A percentile compares a stretch with the other conserved stretches of the same genome.
Conservation (phyloP, 2,329 filamentous ascomycete genomes). For the Aspergillus versicolor region DNA sequence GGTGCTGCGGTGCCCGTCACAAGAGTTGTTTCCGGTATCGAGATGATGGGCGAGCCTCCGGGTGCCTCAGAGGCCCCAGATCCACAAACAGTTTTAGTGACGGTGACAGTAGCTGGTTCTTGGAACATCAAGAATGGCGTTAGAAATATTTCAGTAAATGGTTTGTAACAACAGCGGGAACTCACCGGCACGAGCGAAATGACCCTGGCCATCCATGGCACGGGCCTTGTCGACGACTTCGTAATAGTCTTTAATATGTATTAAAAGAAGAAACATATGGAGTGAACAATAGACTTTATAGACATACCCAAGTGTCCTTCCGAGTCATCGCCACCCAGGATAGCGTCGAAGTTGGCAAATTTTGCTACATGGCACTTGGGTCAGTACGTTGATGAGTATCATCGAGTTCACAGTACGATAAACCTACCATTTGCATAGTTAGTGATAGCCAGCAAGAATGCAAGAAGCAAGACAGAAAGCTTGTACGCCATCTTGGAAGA, state of each 20-base stretch:
- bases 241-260: neutral
- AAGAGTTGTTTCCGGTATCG: constrained; percentile 5
- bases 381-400: neutral
- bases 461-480: neutral
- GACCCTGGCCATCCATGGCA: neutral
- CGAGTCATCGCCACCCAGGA: neutral
- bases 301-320: neutral
- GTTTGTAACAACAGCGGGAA: neutral
- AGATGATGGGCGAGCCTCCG: neutral
- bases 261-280: neutral
- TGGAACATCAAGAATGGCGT: neutral
- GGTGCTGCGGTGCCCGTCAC: constrained; percentile 1
- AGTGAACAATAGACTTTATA: neutral
- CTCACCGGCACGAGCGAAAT: constrained; percentile 6
- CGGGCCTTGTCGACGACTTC: neutral
- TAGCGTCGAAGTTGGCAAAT: neutral
- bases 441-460: neutral
- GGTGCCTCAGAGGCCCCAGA: neutral
- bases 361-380: neutral
- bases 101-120: constrained; percentile 5
- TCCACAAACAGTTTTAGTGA: constrained; percentile 9
- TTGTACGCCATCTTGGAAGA: constrained; percentile 6
- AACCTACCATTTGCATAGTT: constrained; percentile 6
- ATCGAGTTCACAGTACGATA: neutral
- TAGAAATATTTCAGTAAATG: neutral